These are phyloP conservation scores for Corymbia calophylla DNA, from an alignment of 441 rosid genomes.

Conservation along the genomic window DNA sequence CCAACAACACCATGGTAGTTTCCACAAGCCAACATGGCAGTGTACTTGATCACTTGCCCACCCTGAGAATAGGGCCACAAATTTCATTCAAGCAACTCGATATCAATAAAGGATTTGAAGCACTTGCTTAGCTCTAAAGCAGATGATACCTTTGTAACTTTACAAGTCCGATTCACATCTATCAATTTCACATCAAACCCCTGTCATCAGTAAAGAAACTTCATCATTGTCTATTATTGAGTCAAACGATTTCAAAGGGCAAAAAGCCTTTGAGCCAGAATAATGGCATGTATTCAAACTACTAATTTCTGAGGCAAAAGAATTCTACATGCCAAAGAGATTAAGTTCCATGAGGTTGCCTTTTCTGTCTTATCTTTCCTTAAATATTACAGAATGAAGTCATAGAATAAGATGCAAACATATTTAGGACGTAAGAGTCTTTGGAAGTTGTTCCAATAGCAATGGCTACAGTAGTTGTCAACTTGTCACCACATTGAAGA, in stretches of 20 bases:
- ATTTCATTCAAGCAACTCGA: not conserved
- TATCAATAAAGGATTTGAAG: not conserved
- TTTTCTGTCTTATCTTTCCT: not conserved
- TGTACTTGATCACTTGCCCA: slow-evolving; percentile 71
- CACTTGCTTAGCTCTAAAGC: not conserved
- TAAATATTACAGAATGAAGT: not conserved
- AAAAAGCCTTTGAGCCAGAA: not conserved
- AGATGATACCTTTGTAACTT: slow-evolving; percentile 76
- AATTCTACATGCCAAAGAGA: not conserved
- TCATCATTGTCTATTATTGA: not conserved
- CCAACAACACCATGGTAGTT: slow-evolving; percentile 89
- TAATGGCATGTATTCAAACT: not conserved
- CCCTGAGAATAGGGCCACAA: slow-evolving; percentile 36
- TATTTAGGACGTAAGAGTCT: not conserved
- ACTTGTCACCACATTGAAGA: not conserved
- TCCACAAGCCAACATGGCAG: slow-evolving; percentile 85
- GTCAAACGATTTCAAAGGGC: not conserved
- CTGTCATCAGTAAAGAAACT: slow-evolving; percentile 28
- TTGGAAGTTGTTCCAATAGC: not conserved
- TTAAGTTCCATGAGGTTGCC: not conserved
- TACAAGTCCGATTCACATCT: slow-evolving; percentile 81
- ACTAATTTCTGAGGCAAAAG: not conserved
- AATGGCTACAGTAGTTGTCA: not conserved
- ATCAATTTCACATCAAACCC: slow-evolving; percentile 85
- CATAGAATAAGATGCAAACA: not conserved